Base-by-base conservation (phyloP, 805 yeast species). In the Hanseniaspora nectarophila region DNA sequence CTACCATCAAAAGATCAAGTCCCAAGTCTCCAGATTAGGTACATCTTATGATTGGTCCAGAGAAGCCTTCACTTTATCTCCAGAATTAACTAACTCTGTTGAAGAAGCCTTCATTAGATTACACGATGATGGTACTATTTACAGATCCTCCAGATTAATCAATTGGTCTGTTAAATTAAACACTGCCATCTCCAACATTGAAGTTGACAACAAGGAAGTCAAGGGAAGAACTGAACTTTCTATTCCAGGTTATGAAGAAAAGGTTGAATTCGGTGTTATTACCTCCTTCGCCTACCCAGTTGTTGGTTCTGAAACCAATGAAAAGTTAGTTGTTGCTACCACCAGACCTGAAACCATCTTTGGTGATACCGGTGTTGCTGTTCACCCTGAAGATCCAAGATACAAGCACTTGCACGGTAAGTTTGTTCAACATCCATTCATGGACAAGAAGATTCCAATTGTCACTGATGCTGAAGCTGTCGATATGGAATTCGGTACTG, bases 401-500 rank as follows among this genome's bases (percentile, higher is more conserved):
- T 92, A 92, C 75, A 83, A 70, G 59, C 98, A 92, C 67, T 75
- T 92, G 64, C 98, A 92, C 65, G 98, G 98, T 56, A 87, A 89
- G 68, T 86, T 73, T 66, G 92, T 85, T 56, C 68, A 78, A 59
- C 97, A 92, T 70, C 97, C 98, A 56, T 85, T 92, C 70, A 70
- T 86, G 62, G 85, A 83, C 64, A 82, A 87, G 67, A 73, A 78
- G 63, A 68, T 92, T 51, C 98, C 98, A 59, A 86, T 92, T 63
- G 72, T 92, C 56, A 79, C 88, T 49, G 98, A 92, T 67, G 66
- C 81, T 37, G 95, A 86, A 69, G 92, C 97, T 38, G 98, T 92
- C 58, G 98, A 92, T 69, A 92, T 92, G 97, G 95, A 85, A 68
- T 92, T 92, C 60, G 98, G 98, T 76, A 92, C 98, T 56, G 98